Evolutionary conservation across 2,329 filamentous ascomycete genomes (phyloP).

Genomic region (Aspergillus aculeatus): DNA sequence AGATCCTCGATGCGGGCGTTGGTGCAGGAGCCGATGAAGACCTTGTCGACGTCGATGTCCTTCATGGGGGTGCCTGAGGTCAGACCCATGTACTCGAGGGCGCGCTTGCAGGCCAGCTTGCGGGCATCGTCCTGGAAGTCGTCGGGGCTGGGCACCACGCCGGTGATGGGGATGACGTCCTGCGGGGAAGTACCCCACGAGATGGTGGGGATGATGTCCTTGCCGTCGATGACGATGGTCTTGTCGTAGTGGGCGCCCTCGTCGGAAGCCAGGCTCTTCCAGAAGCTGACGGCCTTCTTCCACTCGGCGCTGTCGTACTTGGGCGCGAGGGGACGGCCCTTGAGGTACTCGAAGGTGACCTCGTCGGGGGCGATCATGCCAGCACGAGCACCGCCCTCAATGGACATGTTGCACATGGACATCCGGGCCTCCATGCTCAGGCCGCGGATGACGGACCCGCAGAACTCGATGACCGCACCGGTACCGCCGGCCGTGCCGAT

Average conservation of each 20-base stretch:
- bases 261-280: slow-evolving; percentile 82
- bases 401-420: slow-evolving; percentile 99
- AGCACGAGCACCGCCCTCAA: slow-evolving; percentile 90
- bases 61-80: slow-evolving; percentile 83
- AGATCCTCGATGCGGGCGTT: slow-evolving; percentile 97
- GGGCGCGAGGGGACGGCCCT: slow-evolving; percentile 84
- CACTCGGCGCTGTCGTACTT: slow-evolving; percentile 81
- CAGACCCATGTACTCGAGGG: slow-evolving; percentile 95
- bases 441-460: slow-evolving; percentile 83
- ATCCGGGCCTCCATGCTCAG: slow-evolving; percentile 97
- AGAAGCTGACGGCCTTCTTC: slow-evolving; percentile 85
- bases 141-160: slow-evolving; percentile 83
- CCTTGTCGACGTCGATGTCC: slow-evolving; percentile 89
- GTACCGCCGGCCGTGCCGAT: slow-evolving; percentile 96
- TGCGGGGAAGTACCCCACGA: slow-evolving; percentile 98
- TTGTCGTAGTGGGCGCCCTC: slow-evolving; percentile 85
- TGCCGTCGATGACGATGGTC: slow-evolving; percentile 84
- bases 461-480: slow-evolving; percentile 94
- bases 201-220: slow-evolving; percentile 89
- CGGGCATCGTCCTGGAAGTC: slow-evolving; percentile 77
- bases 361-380: slow-evolving; percentile 97
- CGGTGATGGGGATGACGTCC: slow-evolving; percentile 92
- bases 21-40: slow-evolving; percentile 97
- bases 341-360: slow-evolving; percentile 91
- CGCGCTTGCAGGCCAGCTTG: slow-evolving; percentile 74